phyloP scores from a whole-genome alignment of 1,139 yeast species.

The Kodamaea anthophila region DNA sequence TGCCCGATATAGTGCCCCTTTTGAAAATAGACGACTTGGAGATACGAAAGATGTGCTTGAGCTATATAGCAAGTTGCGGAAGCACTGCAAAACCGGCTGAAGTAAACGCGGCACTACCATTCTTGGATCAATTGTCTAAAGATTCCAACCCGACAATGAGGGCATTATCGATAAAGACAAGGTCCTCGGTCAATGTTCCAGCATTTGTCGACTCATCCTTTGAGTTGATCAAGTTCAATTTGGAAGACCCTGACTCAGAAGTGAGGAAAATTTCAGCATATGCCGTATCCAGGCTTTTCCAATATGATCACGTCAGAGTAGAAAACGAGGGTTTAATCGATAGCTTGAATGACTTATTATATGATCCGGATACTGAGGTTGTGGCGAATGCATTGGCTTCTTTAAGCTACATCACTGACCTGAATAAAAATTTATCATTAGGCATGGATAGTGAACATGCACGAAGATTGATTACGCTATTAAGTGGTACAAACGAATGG shows the following conservation, averaged over 20 bases:
- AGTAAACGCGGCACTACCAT: constrained; percentile 52
- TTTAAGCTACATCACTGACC: constrained; percentile 59
- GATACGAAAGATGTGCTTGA: constrained; percentile 61
- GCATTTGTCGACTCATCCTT: constrained; percentile 41
- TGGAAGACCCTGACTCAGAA: constrained; percentile 51
- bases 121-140: constrained; percentile 45
- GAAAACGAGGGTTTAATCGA: constrained; percentile 44
- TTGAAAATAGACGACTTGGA: constrained; percentile 65
- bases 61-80: constrained; percentile 57
- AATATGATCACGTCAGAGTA: constrained; percentile 44
- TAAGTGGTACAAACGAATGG: constrained; percentile 72
- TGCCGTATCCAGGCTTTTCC: constrained; percentile 65
- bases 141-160: constrained; percentile 31
- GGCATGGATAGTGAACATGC: constrained; percentile 56
- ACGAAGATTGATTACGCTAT: constrained; percentile 39
- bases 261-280: constrained; percentile 68
- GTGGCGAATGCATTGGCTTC: constrained; percentile 73
- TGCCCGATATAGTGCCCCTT: constrained; percentile 60
- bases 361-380: constrained; percentile 55
- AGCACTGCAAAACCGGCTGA: constrained; percentile 42
- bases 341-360: constrained; percentile 51
- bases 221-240: constrained; percentile 19
- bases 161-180: constrained; percentile 55
- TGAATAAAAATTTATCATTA: constrained; percentile 41
- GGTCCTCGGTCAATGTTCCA: constrained; percentile 52